Evolutionary conservation across 108 stramenopile species (phyloP), one percentile per base, ranked within the genome.

Genomic region (Cylindrotheca fusiformis): DNA sequence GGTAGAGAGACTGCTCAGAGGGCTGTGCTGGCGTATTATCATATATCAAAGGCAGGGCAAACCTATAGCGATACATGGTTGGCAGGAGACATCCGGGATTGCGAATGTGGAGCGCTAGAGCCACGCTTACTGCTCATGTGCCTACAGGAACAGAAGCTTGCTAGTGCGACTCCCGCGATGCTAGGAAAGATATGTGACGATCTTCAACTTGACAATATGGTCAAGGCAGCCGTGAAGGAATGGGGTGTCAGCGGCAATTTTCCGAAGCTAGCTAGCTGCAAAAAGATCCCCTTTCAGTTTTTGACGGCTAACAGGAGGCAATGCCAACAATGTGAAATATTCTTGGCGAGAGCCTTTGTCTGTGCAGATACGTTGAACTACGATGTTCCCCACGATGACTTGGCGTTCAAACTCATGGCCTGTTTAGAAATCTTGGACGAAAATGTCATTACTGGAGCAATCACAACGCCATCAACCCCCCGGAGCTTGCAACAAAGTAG

Each of bases 241-340:
- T 59, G 49, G 58, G 49, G 46, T 1, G 19, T 50, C 0, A 49
- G 19, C 21, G 57, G 36, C 0, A 10, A 41, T 10, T 68, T 55
- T 59, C 58, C 58, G 4, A 59, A 33, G 5, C 31, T 68, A 32
- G 6, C 58, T 17, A 14, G 17, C 6, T 45, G 53, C 24, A 59
- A 33, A 26, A 14, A 29, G 24, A 24, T 31, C 5, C 21, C 22
- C 14, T 24, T 33, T 18, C 17, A 41, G 6, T 50, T 51, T 25
- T 6, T 33, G 1, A 45, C 33, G 17, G 47, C 18, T 19, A 28
- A 54, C 32, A 32, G 22, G 4, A 36, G 18, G 1, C 22, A 59
- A 24, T 33, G 67, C 21, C 52, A 52, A 25, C 25, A 59, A 12
- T 68, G 31, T 21, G 67, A 68, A 36, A 58, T 68, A 20, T 68